A percentile compares a stretch with the other conserved stretches of the same genome.
Conservation (phyloP, 306 rosid species). For the Malus sieversii region DNA sequence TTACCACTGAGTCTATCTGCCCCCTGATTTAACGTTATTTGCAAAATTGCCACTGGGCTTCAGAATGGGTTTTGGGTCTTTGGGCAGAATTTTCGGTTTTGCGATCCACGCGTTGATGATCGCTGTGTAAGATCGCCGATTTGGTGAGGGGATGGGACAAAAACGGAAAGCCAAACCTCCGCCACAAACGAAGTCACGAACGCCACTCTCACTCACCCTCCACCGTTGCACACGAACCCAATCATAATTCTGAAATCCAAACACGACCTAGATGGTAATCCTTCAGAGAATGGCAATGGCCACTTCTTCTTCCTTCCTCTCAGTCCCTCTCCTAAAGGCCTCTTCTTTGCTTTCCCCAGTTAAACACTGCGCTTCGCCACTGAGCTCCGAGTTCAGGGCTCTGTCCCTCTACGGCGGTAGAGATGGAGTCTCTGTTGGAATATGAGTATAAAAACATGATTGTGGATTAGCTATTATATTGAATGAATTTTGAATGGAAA, state of each 20-base stretch:
- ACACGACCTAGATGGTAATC: slow-evolving; percentile 20
- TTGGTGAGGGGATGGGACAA: neutral
- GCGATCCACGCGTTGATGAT: too few relatives aligned
- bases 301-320: slow-evolving; percentile 23
- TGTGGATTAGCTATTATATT: too few relatives aligned
- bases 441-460: too few relatives aligned
- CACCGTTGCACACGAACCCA: neutral
- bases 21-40: too few relatives aligned
- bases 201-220: neutral
- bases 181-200: slow-evolving; percentile 26
- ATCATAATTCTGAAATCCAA: neutral
- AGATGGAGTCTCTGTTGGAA: slow-evolving; percentile 18
- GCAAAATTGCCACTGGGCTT: too few relatives aligned
- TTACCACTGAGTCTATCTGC: too few relatives aligned
- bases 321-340: slow-evolving; percentile 27
- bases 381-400: slow-evolving; percentile 2
- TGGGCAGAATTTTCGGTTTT: too few relatives aligned
- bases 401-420: slow-evolving; percentile 4
- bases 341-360: slow-evolving; percentile 17
- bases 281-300: slow-evolving; percentile 72
- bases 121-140: too few relatives aligned
- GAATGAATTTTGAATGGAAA: too few relatives aligned
- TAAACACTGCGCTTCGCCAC: slow-evolving; percentile 21
- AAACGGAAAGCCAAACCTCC: slow-evolving; percentile 17
- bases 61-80: too few relatives aligned